Evolutionary conservation across 2,329 filamentous ascomycete genomes (phyloP), one percentile per base, ranked within the genome.

Genomic region (Colletotrichum higginsianum): DNA sequence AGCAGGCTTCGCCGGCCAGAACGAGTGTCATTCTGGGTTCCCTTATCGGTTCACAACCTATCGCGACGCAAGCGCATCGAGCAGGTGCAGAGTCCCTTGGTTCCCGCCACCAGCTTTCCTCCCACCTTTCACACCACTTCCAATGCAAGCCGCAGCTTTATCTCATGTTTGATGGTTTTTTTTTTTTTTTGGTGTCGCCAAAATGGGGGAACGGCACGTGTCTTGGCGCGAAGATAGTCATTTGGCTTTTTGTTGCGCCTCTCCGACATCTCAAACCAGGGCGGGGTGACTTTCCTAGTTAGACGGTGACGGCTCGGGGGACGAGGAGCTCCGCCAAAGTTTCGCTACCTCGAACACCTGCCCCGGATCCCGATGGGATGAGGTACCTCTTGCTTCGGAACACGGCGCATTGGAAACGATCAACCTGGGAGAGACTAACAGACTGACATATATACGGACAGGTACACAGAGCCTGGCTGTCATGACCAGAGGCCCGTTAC

Each of bases 41-140:
- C 15, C 58, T 69, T 60, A 68, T 64, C 66, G 52, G 46, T 38
- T 16, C 23, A 26, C 5, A 15, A 30, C 53, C 63, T 64, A 71
- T 68, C 65, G 47, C 64, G 21, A 44, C 42, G 44, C 47, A 47
- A 5, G 61, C 38, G 53, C 61, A 50, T 61, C 47, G n/a, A 58
- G 61, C 52, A 56, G 56, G 35, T 1, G 35, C 30, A 63, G 56
- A 61, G 56, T 70, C 49, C 56, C 56, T 49, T 26, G 23, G n/a
- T 46, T 30, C 13, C 35, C 40, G 63, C 56, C 56, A 56, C 56
- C 56, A 56, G 49, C 56, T 56, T 56, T 56, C 40, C 3, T 44
- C 49, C 46, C 46, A 40, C 56, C 42, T 26, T 26, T 62, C 42
- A 15, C 62, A 21, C 30, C 44, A 21, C 30, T 50, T 61, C 42